Evolutionary conservation across 805 yeast genomes (phyloP), one percentile per base, ranked within the genome.

Genomic region (Priceomyces castillae): DNA sequence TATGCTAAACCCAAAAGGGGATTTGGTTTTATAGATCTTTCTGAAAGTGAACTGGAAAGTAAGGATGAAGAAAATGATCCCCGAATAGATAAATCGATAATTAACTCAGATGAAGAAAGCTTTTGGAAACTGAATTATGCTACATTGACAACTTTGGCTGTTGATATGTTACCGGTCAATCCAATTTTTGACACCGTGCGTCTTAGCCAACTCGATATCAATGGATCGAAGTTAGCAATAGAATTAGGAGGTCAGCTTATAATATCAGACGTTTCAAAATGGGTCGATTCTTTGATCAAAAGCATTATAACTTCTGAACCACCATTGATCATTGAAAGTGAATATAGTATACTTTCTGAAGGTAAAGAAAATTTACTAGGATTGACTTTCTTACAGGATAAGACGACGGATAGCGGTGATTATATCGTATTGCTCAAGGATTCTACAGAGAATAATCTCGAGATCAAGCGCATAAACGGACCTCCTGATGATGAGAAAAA

Each of bases 21-120:
- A 2, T 65, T 62, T 46, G 70, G 70, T 1, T 64, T 51, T 43
- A 41, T 63, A 10, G 62, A 57, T 23, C 37, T 48, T 11, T 31
- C 52, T 1, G 11, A 33, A 10, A 43, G 40, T 16, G 42, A 43
- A 19, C 42, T 34, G 1, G 51, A 52, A 4, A 11, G 15, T 7
- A 35, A 37, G 7, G 37, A 18, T 11, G 48, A 44, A 17, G 45
- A 39, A 7, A 30, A 17, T 19, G 6, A 3, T 4, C 26, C 43
- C 14, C 34, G 14, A 2, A 11, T 14, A 17, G 37, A 30, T 12
- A 40, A 34, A 15, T 37, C 37, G 14, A 40, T 37, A 3, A 34
- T 37, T 7, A 30, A 9, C 3, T 34, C 26, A 9, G 46, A 39
- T 18, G 41, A 35, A 5, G 39, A 46, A 37, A 7, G 10, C 10